phyloP scores from a whole-genome alignment of 108 stramenopile species.

The Skeletonema potamos region DNA sequence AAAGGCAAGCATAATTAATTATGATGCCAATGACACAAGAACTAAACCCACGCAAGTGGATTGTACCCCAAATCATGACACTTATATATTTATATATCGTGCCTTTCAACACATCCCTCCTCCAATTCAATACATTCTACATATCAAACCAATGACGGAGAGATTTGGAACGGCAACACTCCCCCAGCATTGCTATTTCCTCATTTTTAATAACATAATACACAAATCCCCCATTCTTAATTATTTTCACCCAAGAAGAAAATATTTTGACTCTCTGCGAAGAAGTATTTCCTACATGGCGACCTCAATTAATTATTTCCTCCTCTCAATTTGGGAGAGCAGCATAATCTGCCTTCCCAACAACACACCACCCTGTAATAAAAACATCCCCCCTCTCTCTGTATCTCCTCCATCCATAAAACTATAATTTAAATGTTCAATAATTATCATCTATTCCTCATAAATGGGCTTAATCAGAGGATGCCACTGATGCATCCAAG shows the following conservation, averaged over 20 bases:
- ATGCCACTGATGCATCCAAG: constrained; percentile 95
- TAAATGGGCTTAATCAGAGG: constrained; percentile 90
- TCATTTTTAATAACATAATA: background rate
- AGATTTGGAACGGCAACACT: background rate
- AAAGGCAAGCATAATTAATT: background rate
- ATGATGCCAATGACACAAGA: background rate
- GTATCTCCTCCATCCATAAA: background rate
- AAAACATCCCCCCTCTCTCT: background rate
- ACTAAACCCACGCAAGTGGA: background rate
- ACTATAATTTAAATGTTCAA: background rate
- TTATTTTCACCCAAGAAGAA: background rate
- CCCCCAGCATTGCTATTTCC: background rate
- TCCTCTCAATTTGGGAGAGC: background rate
- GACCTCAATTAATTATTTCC: background rate
- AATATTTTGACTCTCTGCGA: background rate
- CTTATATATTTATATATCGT: background rate
- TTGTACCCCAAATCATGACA: background rate
- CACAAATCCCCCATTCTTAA: background rate
- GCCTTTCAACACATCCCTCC: background rate
- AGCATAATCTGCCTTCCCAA: background rate
- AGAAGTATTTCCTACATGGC: background rate
- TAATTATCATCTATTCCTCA: constrained; percentile 52
- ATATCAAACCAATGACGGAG: background rate
- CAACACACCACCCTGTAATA: background rate
- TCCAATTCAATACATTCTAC: background rate